phyloP scores from a whole-genome alignment of 768 basidiomycete species.

The Cyclocybe aegerita region DNA sequence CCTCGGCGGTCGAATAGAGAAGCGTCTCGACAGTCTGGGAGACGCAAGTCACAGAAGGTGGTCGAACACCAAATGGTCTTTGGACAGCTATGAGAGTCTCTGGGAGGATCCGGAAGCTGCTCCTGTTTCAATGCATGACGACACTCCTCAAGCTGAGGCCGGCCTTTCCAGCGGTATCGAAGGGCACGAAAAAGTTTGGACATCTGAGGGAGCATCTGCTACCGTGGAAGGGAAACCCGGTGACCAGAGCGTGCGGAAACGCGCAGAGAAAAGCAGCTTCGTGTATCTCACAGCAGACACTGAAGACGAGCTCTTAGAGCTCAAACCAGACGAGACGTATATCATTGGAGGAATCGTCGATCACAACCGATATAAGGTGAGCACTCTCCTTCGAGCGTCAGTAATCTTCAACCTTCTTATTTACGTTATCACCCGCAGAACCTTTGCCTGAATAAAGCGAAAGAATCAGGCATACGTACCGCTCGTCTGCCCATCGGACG shows the following conservation, averaged over 20 bases:
- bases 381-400: conserved; percentile 6
- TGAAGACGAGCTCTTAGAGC: conserved; percentile 77
- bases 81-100: conserved; percentile 66
- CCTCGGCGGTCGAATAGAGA: conserved; percentile 66
- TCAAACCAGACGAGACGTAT: conserved; percentile 84
- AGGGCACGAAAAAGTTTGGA: conserved; percentile 3
- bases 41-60: conserved; percentile 77
- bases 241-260: conserved; percentile 9
- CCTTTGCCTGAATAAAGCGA: conserved; percentile 87
- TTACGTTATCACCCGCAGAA: conserved; percentile 48
- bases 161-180: background rate
- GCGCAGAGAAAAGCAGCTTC: conserved; percentile 44
- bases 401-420: conserved; percentile 14
- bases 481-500: conserved; percentile 95
- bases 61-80: conserved; percentile 83
- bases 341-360: conserved; percentile 96
- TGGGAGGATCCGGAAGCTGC: conserved; percentile 42
- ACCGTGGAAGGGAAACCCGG: background rate
- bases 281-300: conserved; percentile 97
- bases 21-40: conserved; percentile 62
- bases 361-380: conserved; percentile 92
- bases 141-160: background rate
- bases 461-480: conserved; percentile 68
- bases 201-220: conserved; percentile 4
- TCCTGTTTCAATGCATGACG: conserved; percentile 1